These are phyloP conservation scores for Sechiopsis laciniata DNA, from an alignment of 306 rosid genomes.

Conservation along the genomic window DNA sequence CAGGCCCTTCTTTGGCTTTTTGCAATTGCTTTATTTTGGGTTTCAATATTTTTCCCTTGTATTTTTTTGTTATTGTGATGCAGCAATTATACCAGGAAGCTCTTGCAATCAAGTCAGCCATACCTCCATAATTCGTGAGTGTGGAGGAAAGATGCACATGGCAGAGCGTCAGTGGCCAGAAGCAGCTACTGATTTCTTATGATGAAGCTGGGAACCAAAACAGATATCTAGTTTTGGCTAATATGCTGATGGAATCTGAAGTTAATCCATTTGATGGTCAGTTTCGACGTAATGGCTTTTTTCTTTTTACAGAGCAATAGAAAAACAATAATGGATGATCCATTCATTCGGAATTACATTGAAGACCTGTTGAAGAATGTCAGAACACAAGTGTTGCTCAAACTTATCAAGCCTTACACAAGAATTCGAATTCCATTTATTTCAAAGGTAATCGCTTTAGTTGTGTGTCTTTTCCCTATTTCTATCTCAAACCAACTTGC, in stretches of 20 bases:
- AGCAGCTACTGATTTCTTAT: slow-evolving; percentile 91
- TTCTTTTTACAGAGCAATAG: slow-evolving; percentile 50
- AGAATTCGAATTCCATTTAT: slow-evolving; percentile 95
- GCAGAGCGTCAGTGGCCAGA: slow-evolving; percentile 99
- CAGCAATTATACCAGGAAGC: slow-evolving; percentile 99
- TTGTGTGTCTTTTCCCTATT: neutral
- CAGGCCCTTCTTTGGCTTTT: neutral
- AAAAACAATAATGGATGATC: slow-evolving; percentile 95
- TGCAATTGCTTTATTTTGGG: neutral
- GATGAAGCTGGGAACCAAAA: slow-evolving; percentile 92
- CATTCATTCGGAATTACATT: slow-evolving; percentile 85
- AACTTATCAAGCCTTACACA: slow-evolving; percentile 95
- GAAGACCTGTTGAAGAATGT: slow-evolving; percentile 95
- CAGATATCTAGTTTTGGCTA: slow-evolving; percentile 90
- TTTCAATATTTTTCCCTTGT: slow-evolving; percentile 15
- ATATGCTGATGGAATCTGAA: slow-evolving; percentile 51
- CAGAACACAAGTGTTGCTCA: slow-evolving; percentile 92
- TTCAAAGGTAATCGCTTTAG: slow-evolving; percentile 54
- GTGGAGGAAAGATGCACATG: slow-evolving; percentile 99
- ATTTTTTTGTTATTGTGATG: slow-evolving; percentile 32
- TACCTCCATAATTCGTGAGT: slow-evolving; percentile 96
- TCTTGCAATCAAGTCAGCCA: slow-evolving; percentile 92
- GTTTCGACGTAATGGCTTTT: too few species aligned
- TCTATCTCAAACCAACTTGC: neutral
- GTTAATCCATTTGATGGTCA: slow-evolving; percentile 53